A percentile compares a stretch with the other conserved stretches of the same genome.
phyloP scores from a whole-genome alignment of 257 asterid species.

The Jacaranda mimosifolia region DNA sequence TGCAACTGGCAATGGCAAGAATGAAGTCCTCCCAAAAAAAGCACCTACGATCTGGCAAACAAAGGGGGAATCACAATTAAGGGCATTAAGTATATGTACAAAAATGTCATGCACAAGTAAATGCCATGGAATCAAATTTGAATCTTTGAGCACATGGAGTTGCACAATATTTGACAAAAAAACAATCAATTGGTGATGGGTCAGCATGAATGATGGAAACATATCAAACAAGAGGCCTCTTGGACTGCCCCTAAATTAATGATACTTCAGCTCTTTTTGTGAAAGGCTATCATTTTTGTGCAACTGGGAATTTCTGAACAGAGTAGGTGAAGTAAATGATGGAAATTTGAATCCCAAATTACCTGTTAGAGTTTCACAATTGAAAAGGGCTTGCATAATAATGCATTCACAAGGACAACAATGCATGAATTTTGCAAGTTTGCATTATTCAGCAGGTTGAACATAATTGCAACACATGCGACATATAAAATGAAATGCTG shows the following conservation, averaged over 20 bases:
- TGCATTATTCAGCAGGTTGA: neutral
- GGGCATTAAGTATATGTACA: neutral
- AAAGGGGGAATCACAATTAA: neutral
- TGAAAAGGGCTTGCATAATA: neutral
- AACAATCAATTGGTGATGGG: slow-evolving; percentile 8
- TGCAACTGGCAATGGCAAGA: too few relatives aligned
- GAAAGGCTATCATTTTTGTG: slow-evolving; percentile 25
- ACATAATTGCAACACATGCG: neutral
- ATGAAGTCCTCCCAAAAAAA: too few relatives aligned
- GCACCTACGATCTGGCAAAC: neutral
- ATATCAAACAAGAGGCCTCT: slow-evolving; percentile 33
- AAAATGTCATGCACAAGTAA: slow-evolving; percentile 1
- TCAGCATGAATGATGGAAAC: slow-evolving; percentile 38
- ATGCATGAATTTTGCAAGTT: neutral
- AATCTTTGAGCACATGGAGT: slow-evolving; percentile 37
- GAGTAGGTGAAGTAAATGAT: neutral
- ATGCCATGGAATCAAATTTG: slow-evolving; percentile 34
- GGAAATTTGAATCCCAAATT: slow-evolving; percentile 5
- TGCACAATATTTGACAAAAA: slow-evolving; percentile 24
- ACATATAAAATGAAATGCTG: neutral
- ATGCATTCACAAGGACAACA: neutral
- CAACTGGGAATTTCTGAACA: slow-evolving; percentile 12
- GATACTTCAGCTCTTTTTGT: slow-evolving; percentile 13
- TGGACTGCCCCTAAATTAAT: slow-evolving; percentile 31
- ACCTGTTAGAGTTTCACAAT: neutral